A percentile compares a stretch with the other conserved stretches of the same genome.
Conservation (phyloP, 2,329 filamentous ascomycete genomes). For the Stachybotrys chartarum region DNA sequence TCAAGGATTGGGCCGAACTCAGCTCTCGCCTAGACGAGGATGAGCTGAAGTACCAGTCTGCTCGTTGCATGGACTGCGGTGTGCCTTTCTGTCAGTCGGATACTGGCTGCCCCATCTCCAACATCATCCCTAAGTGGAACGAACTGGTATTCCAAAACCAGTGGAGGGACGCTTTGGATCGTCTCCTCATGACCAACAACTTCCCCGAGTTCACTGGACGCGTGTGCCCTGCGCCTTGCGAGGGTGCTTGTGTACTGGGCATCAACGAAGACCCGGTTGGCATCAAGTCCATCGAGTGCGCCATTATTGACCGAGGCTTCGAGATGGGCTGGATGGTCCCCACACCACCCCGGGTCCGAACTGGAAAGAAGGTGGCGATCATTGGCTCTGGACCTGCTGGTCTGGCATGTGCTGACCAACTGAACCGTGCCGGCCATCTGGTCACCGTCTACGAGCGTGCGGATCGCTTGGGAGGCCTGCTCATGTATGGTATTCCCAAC, state of each 20-base stretch:
- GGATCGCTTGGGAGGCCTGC: conserved; percentile 80
- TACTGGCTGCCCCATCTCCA: too few relatives aligned
- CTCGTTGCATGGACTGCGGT: too few relatives aligned
- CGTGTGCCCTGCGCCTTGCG: conserved; percentile 93
- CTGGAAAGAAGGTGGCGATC: conserved; percentile 80
- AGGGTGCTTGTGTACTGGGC: conserved; percentile 90
- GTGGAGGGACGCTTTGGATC: conserved; percentile 76
- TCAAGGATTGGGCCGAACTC: conserved; percentile 90
- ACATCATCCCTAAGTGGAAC: too few relatives aligned
- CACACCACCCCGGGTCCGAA: conserved; percentile 67
- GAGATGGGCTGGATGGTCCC: conserved; percentile 98
- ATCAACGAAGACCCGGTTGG: conserved; percentile 97
- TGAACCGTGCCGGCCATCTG: conserved; percentile 83
- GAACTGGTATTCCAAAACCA: too few relatives aligned
- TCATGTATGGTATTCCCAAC: conserved; percentile 99
- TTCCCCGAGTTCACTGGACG: conserved; percentile 97
- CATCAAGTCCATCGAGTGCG: conserved; percentile 97
- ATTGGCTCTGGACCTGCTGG: conserved; percentile 91
- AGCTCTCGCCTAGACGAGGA: conserved; percentile 68
- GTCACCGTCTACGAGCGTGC: conserved; percentile 92
- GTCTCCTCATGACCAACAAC: conserved; percentile 93
- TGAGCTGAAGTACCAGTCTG: too few relatives aligned
- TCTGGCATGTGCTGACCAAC: conserved; percentile 83
- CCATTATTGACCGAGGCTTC: conserved; percentile 95
- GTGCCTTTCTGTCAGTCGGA: too few relatives aligned